Conservation (phyloP, 306 rosid species). For the Trifolium subterraneum region DNA sequence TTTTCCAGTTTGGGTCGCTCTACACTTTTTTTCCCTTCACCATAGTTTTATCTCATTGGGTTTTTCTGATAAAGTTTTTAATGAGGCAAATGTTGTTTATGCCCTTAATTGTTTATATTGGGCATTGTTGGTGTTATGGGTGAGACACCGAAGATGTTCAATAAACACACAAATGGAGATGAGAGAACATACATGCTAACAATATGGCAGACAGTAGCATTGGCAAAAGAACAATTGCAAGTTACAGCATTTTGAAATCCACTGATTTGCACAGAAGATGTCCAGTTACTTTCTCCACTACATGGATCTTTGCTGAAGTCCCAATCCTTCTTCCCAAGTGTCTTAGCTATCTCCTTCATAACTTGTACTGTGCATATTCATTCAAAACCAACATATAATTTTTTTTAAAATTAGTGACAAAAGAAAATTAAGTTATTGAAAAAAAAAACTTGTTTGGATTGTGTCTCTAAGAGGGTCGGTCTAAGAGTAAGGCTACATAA, state of each 20-base stretch:
- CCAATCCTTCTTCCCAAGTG: constrained; percentile 38
- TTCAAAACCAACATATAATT: constrained; percentile 14
- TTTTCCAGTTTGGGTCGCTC: no score
- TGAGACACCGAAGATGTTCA: background rate
- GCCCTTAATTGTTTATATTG: no score
- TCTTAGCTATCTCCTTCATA: constrained; percentile 41
- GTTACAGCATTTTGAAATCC: constrained; percentile 44
- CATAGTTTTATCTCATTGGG: no score
- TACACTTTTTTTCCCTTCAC: no score
- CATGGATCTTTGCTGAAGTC: constrained; percentile 41
- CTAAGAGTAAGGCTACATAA: no score
- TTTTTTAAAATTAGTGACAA: background rate
- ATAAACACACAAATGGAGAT: background rate
- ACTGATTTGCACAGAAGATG: background rate
- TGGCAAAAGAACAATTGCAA: constrained; percentile 53
- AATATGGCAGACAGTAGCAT: constrained; percentile 59
- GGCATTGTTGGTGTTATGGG: no score
- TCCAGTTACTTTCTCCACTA: constrained; percentile 56
- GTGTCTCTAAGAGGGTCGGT: background rate
- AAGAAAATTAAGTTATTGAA: background rate
- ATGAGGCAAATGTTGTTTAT: no score
- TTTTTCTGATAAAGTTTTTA: no score
- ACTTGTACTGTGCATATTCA: constrained; percentile 26
- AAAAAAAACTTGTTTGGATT: background rate
- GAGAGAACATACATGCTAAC: constrained; percentile 54